phyloP scores from a whole-genome alignment of 1,284 basidiomycete genomes.

The Laetiporus sulphureus region DNA sequence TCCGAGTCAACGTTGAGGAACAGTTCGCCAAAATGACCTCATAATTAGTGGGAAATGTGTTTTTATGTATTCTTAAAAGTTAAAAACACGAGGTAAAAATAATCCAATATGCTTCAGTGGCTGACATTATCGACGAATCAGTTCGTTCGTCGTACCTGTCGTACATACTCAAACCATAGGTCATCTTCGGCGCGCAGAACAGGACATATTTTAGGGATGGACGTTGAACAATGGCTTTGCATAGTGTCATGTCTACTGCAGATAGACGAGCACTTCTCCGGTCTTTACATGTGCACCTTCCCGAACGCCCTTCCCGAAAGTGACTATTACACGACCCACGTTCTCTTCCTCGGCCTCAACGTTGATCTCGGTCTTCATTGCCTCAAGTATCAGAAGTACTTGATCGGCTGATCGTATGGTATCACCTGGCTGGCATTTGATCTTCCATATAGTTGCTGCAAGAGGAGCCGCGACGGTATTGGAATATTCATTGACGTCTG shows the following conservation, averaged over 20 bases:
- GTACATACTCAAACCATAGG: no score
- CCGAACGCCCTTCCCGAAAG: conserved; percentile 32
- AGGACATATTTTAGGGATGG: no score
- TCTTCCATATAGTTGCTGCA: conserved; percentile 53
- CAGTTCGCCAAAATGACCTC: no score
- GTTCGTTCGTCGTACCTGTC: no score
- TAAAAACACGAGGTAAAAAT: no score
- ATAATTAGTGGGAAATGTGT: no score
- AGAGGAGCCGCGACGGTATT: conserved; percentile 32
- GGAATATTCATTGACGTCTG: background rate
- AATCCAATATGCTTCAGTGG: conserved; percentile 9
- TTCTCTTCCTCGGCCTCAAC: conserved; percentile 39
- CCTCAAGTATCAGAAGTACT: conserved; percentile 53
- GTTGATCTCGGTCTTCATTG: conserved; percentile 69
- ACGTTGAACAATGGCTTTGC: no score
- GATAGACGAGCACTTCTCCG: conserved; percentile 37
- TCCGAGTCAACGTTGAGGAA: no score
- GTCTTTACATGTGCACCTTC: conserved; percentile 38
- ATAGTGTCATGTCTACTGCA: no score
- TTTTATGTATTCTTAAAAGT: no score
- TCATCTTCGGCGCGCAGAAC: no score
- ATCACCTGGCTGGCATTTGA: conserved; percentile 40
- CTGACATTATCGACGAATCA: conserved; percentile 9
- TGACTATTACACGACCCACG: conserved; percentile 36
- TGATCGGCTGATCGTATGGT: conserved; percentile 38